Evolutionary conservation across 768 basidiomycete species (phyloP), one percentile per base, ranked within the genome.

Genomic region (Neoboletus magnificus): DNA sequence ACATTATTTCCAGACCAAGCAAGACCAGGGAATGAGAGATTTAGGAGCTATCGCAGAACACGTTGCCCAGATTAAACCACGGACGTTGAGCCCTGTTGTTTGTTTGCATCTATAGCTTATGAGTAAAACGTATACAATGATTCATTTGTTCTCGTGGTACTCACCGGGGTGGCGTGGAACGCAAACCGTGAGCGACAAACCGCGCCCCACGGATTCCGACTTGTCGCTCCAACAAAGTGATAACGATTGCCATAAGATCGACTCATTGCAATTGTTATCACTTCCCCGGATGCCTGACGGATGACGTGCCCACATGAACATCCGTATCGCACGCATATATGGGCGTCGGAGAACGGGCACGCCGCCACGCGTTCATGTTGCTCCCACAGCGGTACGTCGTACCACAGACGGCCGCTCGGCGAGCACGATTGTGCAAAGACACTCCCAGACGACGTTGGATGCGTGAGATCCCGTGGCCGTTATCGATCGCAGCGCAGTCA

Each of bases 1-100:
- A 84, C 67, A 79, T 87, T 25, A 62, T 71, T 13, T 20, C 50
- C n/a, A 43, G 58, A 44, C 50, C 48, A 5, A 56, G 63, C 37
- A 49, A 62, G n/a, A 42, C 49, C 6, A 58, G 48, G 7, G 51
- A 54, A 25, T 65, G 51, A 62, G 32, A 22, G 22, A 18, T 32
- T 20, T 43, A 13, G 18, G 18, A 18, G 3, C 4, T 2, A n/a
- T 32, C 22, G 40, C 27, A 33, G 30, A 33, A 18, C 23, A n/a
- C 3, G 12, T 23, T 23, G 43, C 11, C 37, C 6, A 23, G 9
- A 23, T 25, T 25, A 16, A 18, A 43, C 25, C 15, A 30, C 5
- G 45, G 44, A 13, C 29, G 3, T 30, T n/a, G 3, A 23, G 13
- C 2, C 22, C 5, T 48, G 35, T 20, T 37, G 11, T 25, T 30